A percentile compares a stretch with the other conserved stretches of the same genome.
These are phyloP conservation scores for Kluyveromyces nonfermentans DNA, from an alignment of 805 yeast species.

Conservation along the genomic window DNA sequence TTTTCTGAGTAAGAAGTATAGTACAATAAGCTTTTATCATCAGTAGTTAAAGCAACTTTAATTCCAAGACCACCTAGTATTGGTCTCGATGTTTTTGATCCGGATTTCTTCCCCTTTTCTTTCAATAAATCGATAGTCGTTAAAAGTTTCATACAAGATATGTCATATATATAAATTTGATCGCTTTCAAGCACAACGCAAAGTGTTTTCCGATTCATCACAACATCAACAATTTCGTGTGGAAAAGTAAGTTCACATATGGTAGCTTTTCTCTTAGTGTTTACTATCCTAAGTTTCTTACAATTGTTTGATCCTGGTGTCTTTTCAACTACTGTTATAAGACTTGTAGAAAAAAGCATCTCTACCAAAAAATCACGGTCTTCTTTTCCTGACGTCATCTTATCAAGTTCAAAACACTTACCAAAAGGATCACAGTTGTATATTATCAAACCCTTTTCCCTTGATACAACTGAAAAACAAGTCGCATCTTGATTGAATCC, in stretches of 20 bases:
- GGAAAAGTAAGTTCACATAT: slow-evolving; percentile 90
- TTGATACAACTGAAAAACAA: slow-evolving; percentile 67
- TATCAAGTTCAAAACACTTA: slow-evolving; percentile 45
- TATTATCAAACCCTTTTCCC: slow-evolving; percentile 55
- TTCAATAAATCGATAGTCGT: slow-evolving; percentile 48
- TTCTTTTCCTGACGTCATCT: slow-evolving; percentile 30
- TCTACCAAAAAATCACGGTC: slow-evolving; percentile 47
- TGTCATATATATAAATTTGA: slow-evolving; percentile 82
- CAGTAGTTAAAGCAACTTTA: slow-evolving; percentile 21
- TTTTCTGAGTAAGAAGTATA: slow-evolving; percentile 20
- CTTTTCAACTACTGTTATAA: slow-evolving; percentile 73
- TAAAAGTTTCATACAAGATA: slow-evolving; percentile 76
- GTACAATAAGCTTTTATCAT: slow-evolving; percentile 26
- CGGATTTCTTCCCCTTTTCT: slow-evolving; percentile 7
- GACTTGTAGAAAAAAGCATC: slow-evolving; percentile 83
- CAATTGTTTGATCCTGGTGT: slow-evolving; percentile 55
- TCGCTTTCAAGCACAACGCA: slow-evolving; percentile 62
- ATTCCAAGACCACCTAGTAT: background rate
- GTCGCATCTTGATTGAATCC: slow-evolving; percentile 84
- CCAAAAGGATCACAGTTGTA: slow-evolving; percentile 88
- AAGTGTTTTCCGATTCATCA: slow-evolving; percentile 73
- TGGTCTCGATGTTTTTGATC: background rate
- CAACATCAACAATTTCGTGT: slow-evolving; percentile 58
- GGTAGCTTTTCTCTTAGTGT: slow-evolving; percentile 57
- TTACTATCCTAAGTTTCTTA: slow-evolving; percentile 53